Evolutionary conservation across 1,284 basidiomycete genomes (phyloP).

Genomic region (Veloporphyrellus conicus): DNA sequence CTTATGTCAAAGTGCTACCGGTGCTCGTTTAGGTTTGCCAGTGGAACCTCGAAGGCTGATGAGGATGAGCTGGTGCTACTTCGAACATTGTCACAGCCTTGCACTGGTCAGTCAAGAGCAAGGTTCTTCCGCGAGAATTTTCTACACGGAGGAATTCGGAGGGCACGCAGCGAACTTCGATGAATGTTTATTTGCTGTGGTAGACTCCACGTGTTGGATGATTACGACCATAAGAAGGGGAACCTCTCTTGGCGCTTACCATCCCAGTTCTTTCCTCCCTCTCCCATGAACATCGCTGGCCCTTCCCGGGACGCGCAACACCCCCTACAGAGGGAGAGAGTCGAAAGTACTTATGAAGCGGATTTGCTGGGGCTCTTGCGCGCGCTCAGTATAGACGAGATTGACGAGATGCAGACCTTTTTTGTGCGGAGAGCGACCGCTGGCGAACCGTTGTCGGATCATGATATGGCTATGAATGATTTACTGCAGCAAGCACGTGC

Average conservation of each 20-base stretch:
- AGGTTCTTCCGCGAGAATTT: background rate
- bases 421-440: conserved; percentile 6
- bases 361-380: conserved; percentile 21
- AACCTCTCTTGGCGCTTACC: background rate
- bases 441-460: conserved; percentile 20
- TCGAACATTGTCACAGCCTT: too few relatives aligned
- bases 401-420: conserved; percentile 20
- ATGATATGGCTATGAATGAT: conserved; percentile 26
- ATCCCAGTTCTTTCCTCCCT: conserved; percentile 8
- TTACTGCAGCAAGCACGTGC: conserved; percentile 25
- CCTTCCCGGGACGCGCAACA: conserved; percentile 18
- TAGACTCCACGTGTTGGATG: too few relatives aligned
- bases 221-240: conserved; percentile 3
- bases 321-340: conserved; percentile 7
- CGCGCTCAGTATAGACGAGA: conserved; percentile 18
- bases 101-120: too few relatives aligned
- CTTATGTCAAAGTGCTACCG: too few relatives aligned
- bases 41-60: too few relatives aligned
- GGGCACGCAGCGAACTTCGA: too few relatives aligned
- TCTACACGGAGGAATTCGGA: background rate
- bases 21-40: too few relatives aligned
- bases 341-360: conserved; percentile 24
- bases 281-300: conserved; percentile 30
- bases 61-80: too few relatives aligned
- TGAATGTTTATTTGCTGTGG: too few relatives aligned